Evolutionary conservation across 192 early-diverging fungal species (phyloP).

Genomic region (Rhizophagus sp.): DNA sequence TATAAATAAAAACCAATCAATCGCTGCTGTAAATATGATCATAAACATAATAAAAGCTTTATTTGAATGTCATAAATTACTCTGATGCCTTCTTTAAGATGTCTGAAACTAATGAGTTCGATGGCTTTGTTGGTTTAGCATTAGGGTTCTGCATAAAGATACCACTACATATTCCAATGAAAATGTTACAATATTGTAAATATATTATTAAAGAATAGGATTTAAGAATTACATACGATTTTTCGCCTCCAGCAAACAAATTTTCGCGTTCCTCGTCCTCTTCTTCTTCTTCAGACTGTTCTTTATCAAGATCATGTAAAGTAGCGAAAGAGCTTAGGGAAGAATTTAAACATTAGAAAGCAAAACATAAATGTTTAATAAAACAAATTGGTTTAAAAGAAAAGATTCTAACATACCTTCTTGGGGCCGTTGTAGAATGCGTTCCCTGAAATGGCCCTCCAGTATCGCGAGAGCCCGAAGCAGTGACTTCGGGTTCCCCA

Average conservation of each 20-base stretch:
- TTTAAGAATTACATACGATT: conserved; percentile 69
- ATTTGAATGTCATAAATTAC: conserved; percentile 37
- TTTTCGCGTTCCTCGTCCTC: conserved; percentile 59
- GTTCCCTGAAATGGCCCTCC: too few relatives aligned
- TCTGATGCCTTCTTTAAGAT: conserved; percentile 78
- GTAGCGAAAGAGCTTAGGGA: conserved; percentile 41
- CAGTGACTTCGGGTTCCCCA: conserved; percentile 19
- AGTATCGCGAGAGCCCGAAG: not conserved
- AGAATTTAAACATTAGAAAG: not conserved
- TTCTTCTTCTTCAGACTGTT: conserved; percentile 37
- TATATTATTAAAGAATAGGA: not conserved
- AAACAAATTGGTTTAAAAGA: not conserved
- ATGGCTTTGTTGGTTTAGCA: conserved; percentile 37
- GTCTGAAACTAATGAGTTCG: conserved; percentile 67
- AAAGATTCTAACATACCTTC: not conserved
- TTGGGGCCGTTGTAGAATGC: not conserved
- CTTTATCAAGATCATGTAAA: conserved; percentile 44
- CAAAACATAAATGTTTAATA: not conserved
- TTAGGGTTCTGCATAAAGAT: conserved; percentile 45
- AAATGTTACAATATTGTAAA: not conserved
- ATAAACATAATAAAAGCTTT: too few relatives aligned
- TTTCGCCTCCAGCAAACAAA: conserved; percentile 93
- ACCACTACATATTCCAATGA: conserved; percentile 8
- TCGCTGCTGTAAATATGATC: too few relatives aligned
- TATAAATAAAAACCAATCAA: not conserved